Evolutionary conservation across 345 rosid genomes (phyloP).

Genomic region (Rhodomyrtus tomentosa): DNA sequence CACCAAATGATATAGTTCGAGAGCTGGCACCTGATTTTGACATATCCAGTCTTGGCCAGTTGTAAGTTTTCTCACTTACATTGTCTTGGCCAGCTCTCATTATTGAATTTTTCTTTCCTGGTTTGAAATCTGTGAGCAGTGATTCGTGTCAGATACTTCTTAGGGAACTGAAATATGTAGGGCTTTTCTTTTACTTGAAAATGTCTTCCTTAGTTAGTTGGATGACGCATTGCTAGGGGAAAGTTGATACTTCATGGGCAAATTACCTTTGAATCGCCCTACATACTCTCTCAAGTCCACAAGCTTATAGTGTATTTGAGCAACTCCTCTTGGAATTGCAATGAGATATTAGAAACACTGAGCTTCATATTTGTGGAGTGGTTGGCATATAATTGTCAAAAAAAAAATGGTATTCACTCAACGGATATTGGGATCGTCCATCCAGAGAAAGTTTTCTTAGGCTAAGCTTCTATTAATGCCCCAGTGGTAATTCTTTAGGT

Average conservation of each 20-base stretch:
- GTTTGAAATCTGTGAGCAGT: background rate
- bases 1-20: constrained; percentile 85
- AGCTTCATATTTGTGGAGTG: background rate
- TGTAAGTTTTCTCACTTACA: constrained; percentile 40
- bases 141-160: background rate
- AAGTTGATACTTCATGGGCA: background rate
- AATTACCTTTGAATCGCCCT: background rate
- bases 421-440: background rate
- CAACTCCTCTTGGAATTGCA: background rate
- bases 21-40: constrained; percentile 89
- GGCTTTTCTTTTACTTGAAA: background rate
- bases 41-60: constrained; percentile 59
- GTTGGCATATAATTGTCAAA: background rate
- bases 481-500: background rate
- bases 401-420: background rate
- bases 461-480: background rate
- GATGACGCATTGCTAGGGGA: background rate
- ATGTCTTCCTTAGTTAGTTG: background rate
- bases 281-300: background rate
- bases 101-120: background rate
- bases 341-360: background rate
- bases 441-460: background rate
- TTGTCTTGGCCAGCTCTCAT: background rate
- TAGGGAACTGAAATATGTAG: background rate
- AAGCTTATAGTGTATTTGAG: background rate